Evolutionary conservation across 352 stramenopile species (phyloP).

Genomic region (Pythium folliculosum): DNA sequence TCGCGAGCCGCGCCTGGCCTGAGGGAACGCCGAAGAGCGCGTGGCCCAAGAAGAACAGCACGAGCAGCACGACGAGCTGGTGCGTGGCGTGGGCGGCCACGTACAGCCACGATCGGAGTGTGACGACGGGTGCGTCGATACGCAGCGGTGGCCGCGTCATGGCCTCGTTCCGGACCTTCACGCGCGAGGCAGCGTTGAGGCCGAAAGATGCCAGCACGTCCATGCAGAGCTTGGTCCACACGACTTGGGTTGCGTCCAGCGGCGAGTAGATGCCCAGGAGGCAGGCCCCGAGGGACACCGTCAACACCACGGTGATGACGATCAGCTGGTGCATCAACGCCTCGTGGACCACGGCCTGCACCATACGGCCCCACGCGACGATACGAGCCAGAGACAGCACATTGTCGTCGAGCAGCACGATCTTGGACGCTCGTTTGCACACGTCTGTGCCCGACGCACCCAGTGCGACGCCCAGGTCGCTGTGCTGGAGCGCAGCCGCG

Average conservation of each 20-base stretch:
- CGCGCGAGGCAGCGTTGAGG: background rate
- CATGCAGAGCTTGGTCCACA: background rate
- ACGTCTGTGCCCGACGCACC: constrained; percentile 11
- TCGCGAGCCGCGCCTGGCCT: background rate
- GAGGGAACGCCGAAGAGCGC: background rate
- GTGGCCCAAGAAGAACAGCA: background rate
- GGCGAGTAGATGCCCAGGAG: background rate
- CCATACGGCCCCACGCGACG: background rate
- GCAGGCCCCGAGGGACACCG: background rate
- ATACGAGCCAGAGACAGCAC: background rate
- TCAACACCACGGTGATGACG: background rate
- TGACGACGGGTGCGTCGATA: background rate
- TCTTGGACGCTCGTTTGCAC: background rate
- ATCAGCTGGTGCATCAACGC: background rate
- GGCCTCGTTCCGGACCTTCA: background rate
- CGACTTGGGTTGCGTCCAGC: background rate
- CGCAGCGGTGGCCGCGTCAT: background rate
- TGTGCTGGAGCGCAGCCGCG: constrained; percentile 65
- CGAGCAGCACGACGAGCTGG: background rate
- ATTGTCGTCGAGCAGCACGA: constrained; percentile 6
- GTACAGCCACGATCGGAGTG: background rate
- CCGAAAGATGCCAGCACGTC: background rate
- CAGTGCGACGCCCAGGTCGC: constrained; percentile 74
- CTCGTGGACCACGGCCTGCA: background rate
- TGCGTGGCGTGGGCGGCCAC: background rate